Percentiles rank a stretch among this genome's conserved stretches.
phyloP scores from a whole-genome alignment of 2,329 filamentous ascomycete genomes.

The Dendrostoma leiphaemia region DNA sequence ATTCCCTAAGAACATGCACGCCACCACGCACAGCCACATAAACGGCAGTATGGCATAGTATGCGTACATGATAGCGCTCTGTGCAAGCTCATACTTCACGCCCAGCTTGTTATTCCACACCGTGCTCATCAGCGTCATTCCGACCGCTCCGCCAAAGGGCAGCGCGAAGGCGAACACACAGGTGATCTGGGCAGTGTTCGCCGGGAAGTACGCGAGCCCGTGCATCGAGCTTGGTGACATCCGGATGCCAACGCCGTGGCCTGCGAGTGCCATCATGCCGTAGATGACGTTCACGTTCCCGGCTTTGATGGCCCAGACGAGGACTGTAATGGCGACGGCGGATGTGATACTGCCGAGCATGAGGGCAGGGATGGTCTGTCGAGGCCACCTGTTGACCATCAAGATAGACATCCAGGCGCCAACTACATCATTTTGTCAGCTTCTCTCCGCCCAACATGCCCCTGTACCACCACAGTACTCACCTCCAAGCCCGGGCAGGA shows the following conservation, averaged over 20 bases:
- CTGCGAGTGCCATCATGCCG: conserved; percentile 65
- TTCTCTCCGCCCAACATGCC: no score
- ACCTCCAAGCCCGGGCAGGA: conserved; percentile 61
- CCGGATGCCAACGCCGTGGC: conserved; percentile 61
- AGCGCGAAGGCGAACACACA: conserved; percentile 58
- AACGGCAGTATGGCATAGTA: conserved; percentile 62
- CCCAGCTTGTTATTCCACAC: conserved; percentile 61
- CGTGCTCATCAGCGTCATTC: conserved; percentile 64
- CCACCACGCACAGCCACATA: conserved; percentile 38
- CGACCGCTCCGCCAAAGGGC: conserved; percentile 63
- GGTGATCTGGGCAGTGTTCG: conserved; percentile 56
- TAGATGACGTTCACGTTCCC: conserved; percentile 52
- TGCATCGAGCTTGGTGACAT: conserved; percentile 64
- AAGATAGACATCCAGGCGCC: conserved; percentile 59
- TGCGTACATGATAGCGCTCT: conserved; percentile 62
- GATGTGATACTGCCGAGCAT: conserved; percentile 56
- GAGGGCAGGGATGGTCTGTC: conserved; percentile 60
- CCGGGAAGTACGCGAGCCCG: conserved; percentile 59
- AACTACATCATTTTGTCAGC: conserved; percentile 24
- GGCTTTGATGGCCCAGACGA: conserved; percentile 55
- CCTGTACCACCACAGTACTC: conserved; percentile 20
- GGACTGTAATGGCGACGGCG: conserved; percentile 54
- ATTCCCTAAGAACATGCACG: conserved; percentile 30
- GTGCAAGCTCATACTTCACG: conserved; percentile 13
- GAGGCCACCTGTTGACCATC: conserved; percentile 59